A percentile compares a stretch with the other conserved stretches of the same genome.
These are phyloP conservation scores for Fraxinus albicans DNA, from an alignment of 305 asterid genomes.

Conservation along the genomic window DNA sequence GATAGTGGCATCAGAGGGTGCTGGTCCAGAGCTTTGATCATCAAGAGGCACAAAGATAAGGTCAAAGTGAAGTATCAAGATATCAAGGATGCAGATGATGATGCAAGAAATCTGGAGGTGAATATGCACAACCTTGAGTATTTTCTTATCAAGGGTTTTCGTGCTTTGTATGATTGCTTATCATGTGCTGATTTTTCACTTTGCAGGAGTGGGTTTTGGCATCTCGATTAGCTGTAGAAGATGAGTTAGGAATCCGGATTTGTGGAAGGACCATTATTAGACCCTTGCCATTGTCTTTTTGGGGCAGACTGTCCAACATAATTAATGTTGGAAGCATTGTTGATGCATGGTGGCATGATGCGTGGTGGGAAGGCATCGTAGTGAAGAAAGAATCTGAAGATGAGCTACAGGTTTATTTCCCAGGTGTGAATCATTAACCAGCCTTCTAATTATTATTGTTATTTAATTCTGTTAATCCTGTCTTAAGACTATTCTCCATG, in stretches of 20 bases:
- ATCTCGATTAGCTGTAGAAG: slow-evolving; percentile 53
- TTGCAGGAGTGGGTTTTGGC: slow-evolving; percentile 78
- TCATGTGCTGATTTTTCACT: not conserved
- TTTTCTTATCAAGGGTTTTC: not conserved
- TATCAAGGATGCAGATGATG: slow-evolving; percentile 73
- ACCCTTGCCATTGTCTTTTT: slow-evolving; percentile 34
- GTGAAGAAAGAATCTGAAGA: slow-evolving; percentile 50
- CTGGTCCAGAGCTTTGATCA: slow-evolving; percentile 76
- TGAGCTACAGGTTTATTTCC: slow-evolving; percentile 49
- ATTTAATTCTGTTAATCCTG: not conserved
- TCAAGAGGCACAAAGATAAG: slow-evolving; percentile 66
- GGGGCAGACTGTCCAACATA: slow-evolving; percentile 24
- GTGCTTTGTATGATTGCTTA: not conserved
- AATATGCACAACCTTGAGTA: not conserved
- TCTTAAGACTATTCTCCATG: not conserved
- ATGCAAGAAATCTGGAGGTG: slow-evolving; percentile 70
- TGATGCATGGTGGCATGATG: slow-evolving; percentile 85
- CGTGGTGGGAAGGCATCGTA: slow-evolving; percentile 95
- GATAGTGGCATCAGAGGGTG: slow-evolving; percentile 91
- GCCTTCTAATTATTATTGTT: not conserved
- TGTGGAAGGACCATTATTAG: slow-evolving; percentile 62
- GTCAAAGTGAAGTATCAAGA: slow-evolving; percentile 71
- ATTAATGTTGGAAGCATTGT: slow-evolving; percentile 54
- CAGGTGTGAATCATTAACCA: slow-evolving; percentile 41
- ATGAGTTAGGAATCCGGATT: slow-evolving; percentile 49